Evolutionary conservation across 2,329 filamentous ascomycete genomes (phyloP).

Genomic region (Apiospora saccharicola): DNA sequence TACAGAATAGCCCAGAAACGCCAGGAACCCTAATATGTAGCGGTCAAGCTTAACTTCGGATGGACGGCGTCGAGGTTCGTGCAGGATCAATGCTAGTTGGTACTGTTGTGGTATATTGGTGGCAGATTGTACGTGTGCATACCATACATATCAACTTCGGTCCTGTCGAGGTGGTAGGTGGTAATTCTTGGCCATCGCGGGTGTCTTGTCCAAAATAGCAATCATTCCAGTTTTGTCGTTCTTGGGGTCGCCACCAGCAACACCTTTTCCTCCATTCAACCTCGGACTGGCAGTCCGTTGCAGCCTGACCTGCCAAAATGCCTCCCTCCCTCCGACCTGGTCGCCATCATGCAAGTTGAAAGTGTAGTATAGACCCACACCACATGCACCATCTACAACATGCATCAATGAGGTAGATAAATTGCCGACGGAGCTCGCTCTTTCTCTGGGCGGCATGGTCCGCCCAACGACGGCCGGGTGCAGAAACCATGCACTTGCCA

Average conservation of each 20-base stretch:
- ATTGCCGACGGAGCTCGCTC: background rate
- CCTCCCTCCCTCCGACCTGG: constrained; percentile 4
- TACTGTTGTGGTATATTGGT: background rate
- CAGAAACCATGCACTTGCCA: background rate
- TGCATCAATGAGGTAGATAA: background rate
- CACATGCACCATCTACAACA: constrained; percentile 8
- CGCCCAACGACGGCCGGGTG: constrained; percentile 1
- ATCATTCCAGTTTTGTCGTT: background rate
- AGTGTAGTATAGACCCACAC: background rate
- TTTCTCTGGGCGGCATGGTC: constrained; percentile 12
- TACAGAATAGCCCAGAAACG: constrained; percentile 10
- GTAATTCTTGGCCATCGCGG: background rate
- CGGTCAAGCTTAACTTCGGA: constrained; percentile 11
- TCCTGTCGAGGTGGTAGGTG: background rate
- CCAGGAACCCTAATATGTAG: constrained; percentile 6
- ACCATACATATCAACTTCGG: background rate
- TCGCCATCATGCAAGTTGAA: background rate
- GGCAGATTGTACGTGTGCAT: background rate
- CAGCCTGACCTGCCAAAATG: constrained; percentile 18
- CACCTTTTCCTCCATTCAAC: background rate
- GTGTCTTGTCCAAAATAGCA: background rate
- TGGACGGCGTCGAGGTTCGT: background rate
- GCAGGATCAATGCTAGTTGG: background rate
- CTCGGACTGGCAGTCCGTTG: constrained; percentile 9
- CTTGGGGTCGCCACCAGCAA: background rate